These are phyloP conservation scores for Thymus quinquecostatus DNA, from an alignment of 257 asterid genomes.

Conservation along the genomic window DNA sequence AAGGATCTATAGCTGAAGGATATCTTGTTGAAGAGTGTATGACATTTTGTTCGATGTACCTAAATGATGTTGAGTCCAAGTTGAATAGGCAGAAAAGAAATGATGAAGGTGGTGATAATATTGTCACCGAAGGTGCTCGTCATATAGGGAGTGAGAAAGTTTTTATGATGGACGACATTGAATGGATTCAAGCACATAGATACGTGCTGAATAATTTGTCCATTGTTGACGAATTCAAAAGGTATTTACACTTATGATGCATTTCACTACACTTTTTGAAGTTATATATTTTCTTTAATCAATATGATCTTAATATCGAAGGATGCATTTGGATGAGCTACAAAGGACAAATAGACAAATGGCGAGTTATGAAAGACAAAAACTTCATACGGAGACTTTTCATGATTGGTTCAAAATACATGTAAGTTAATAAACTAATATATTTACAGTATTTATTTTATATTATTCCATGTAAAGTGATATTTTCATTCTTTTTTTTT, in stretches of 20 bases:
- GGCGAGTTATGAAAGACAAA: not conserved
- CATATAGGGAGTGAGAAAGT: not conserved
- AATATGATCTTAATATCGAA: no score
- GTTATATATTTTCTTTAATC: no score
- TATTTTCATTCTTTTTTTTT: no score
- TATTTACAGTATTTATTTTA: no score
- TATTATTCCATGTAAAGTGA: no score
- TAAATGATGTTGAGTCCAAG: not conserved
- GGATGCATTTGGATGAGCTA: not conserved
- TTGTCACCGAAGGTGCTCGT: not conserved
- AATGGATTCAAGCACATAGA: not conserved
- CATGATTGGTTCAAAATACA: no score
- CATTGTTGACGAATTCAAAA: no score
- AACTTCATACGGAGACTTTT: no score
- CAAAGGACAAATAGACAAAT: not conserved
- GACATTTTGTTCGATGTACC: not conserved
- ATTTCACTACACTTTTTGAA: no score
- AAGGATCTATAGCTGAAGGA: not conserved
- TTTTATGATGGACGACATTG: not conserved
- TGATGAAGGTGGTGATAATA: not conserved
- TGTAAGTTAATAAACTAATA: no score
- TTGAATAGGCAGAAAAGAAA: not conserved
- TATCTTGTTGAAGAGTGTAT: not conserved
- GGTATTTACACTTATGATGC: not conserved
- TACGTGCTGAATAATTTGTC: not conserved